Percentiles rank a stretch among this genome's conserved stretches.
These are phyloP conservation scores for Diaporthe nobilis DNA, from an alignment of 2,329 filamentous ascomycete genomes.

Conservation along the genomic window DNA sequence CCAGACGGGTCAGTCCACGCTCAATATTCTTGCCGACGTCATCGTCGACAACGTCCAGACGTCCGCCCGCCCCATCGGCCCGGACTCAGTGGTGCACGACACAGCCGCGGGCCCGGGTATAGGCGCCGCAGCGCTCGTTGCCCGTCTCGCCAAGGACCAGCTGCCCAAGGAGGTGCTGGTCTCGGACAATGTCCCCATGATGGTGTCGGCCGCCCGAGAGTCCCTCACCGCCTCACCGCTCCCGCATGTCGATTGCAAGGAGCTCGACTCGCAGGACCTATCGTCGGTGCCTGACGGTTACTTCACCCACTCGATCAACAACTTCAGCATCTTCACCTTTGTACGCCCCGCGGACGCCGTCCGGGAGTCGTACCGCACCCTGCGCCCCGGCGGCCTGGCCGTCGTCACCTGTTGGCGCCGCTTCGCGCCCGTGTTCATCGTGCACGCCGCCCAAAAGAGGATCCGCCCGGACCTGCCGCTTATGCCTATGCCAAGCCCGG, in stretches of 20 bases:
- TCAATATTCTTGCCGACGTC: conserved; percentile 48
- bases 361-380: conserved; percentile 46
- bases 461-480: conserved; percentile 47
- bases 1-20: conserved; percentile 49
- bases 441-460: conserved; percentile 47
- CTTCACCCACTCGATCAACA: conserved; percentile 48
- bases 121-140: conserved; percentile 48
- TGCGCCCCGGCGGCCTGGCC: conserved; percentile 45
- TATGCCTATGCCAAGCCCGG: conserved; percentile 45
- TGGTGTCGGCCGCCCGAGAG: conserved; percentile 48
- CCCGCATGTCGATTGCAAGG: conserved; percentile 46
- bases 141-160: conserved; percentile 46
- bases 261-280: conserved; percentile 47
- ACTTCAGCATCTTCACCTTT: conserved; percentile 49
- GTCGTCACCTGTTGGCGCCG: conserved; percentile 47
- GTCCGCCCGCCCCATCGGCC: conserved; percentile 45
- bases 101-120: conserved; percentile 50
- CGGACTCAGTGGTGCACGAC: conserved; percentile 50
- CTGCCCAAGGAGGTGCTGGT: conserved; percentile 48
- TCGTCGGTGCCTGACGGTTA: conserved; percentile 45
- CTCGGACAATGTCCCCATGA: conserved; percentile 48
- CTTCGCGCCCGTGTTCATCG: conserved; percentile 46
- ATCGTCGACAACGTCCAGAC: conserved; percentile 48
- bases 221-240: conserved; percentile 47
- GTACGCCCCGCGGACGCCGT: conserved; percentile 43